Evolutionary conservation across 2,329 filamentous ascomycete species (phyloP).

Genomic region (Xylaria sp.): DNA sequence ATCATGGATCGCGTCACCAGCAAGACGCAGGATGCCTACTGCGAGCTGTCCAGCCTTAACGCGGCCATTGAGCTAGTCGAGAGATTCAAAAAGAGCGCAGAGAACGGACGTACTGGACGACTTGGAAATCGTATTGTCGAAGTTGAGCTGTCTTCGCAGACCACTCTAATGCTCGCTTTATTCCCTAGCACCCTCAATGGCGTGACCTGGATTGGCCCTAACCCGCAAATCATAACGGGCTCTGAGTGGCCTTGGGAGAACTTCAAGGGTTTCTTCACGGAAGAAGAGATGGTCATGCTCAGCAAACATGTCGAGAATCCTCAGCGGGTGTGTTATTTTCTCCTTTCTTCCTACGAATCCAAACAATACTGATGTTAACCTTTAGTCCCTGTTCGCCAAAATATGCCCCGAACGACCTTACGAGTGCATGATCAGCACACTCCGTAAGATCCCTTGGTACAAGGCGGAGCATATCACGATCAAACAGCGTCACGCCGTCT

Average conservation of each 20-base stretch:
- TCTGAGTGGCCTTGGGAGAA: constrained; percentile 57
- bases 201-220: constrained; percentile 62
- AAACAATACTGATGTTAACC: constrained; percentile 4
- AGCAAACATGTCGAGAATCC: constrained; percentile 71
- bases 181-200: constrained; percentile 66
- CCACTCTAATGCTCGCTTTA: constrained; percentile 67
- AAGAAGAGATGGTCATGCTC: constrained; percentile 72
- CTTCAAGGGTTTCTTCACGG: constrained; percentile 69
- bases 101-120: constrained; percentile 53
- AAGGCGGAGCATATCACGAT: constrained; percentile 66
- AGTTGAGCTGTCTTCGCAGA: constrained; percentile 66
- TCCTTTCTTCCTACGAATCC: constrained; percentile 3
- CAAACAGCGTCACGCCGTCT: constrained; percentile 64
- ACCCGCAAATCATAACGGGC: constrained; percentile 53
- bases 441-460: constrained; percentile 72
- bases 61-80: constrained; percentile 56
- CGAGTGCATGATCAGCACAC: constrained; percentile 71
- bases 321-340: constrained; percentile 62
- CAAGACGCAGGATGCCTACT: constrained; percentile 59
- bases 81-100: constrained; percentile 37
- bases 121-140: constrained; percentile 68
- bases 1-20: constrained; percentile 59
- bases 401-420: constrained; percentile 72
- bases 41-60: constrained; percentile 56
- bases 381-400: constrained; percentile 67